These are phyloP conservation scores for Elsinoe necatrix DNA, from an alignment of 2,329 filamentous ascomycete species.

Conservation along the genomic window DNA sequence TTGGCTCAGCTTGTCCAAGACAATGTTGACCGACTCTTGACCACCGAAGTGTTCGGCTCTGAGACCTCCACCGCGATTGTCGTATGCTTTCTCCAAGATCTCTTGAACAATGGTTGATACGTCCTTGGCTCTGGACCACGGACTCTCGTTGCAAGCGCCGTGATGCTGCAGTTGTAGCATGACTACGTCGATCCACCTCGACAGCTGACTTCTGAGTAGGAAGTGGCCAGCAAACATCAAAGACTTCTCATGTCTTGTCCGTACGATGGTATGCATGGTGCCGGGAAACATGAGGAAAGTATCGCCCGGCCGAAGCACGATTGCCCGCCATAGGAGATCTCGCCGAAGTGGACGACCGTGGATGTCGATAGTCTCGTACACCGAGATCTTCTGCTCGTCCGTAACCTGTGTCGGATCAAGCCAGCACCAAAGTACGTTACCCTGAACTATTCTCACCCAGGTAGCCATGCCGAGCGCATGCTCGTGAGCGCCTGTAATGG, in stretches of 20 bases:
- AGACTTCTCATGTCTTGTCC: neutral
- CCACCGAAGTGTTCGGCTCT: neutral
- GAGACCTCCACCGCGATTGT: neutral
- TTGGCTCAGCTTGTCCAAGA: neutral
- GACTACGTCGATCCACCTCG: neutral
- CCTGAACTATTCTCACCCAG: neutral
- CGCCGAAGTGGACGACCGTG: neutral
- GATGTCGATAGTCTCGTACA: neutral
- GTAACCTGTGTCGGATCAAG: neutral
- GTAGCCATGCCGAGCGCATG: neutral
- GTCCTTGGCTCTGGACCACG: neutral
- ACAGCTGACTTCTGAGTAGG: neutral
- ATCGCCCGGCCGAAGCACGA: neutral
- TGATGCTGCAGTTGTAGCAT: neutral
- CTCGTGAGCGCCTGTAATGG: neutral
- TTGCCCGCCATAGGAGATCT: neutral
- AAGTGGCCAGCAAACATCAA: neutral
- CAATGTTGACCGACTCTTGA: neutral
- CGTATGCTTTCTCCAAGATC: neutral
- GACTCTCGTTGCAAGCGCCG: neutral
- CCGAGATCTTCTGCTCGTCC: neutral
- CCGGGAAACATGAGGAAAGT: neutral
- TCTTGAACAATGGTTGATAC: neutral
- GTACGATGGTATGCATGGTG: neutral
- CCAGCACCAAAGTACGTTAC: neutral